phyloP scores from a whole-genome alignment of 257 asterid species.

The Vinca minor region DNA sequence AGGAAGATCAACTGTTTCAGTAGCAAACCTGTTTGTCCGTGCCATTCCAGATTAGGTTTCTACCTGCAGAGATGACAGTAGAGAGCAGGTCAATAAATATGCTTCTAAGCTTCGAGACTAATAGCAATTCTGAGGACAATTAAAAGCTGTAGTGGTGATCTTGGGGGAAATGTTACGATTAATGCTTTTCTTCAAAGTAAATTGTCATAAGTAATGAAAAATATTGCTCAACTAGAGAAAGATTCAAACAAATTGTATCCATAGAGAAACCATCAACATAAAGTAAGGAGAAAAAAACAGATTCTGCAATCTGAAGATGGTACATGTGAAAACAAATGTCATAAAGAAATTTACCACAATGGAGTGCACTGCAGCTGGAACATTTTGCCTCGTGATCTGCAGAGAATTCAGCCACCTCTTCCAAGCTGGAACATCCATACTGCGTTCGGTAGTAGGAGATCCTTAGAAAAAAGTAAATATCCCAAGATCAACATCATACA shows the following conservation, averaged over 20 bases:
- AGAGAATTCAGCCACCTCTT: slow-evolving; percentile 62
- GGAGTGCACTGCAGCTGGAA: slow-evolving; percentile 91
- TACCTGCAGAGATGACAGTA: slow-evolving; percentile 49
- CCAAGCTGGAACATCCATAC: slow-evolving; percentile 99
- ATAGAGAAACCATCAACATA: neutral
- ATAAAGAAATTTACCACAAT: slow-evolving; percentile 53
- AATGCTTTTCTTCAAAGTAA: neutral
- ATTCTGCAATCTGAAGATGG: neutral
- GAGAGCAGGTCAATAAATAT: neutral
- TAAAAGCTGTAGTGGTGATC: too few relatives aligned
- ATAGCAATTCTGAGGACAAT: neutral
- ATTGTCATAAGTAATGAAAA: neutral
- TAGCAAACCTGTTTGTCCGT: slow-evolving; percentile 87
- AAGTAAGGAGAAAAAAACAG: neutral
- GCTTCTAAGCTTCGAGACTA: neutral
- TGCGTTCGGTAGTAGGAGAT: slow-evolving; percentile 98
- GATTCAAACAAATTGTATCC: neutral
- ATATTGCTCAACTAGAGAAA: neutral
- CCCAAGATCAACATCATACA: slow-evolving; percentile 69
- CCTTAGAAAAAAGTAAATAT: slow-evolving; percentile 94
- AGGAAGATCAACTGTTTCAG: slow-evolving; percentile 93
- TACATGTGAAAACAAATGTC: neutral
- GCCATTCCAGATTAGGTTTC: slow-evolving; percentile 86
- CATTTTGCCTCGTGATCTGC: slow-evolving; percentile 59
- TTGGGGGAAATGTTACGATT: too few relatives aligned